Evolutionary conservation across 495 filamentous ascomycete genomes (phyloP), one percentile per base, ranked within the genome.

Genomic region (Podospora comata): DNA sequence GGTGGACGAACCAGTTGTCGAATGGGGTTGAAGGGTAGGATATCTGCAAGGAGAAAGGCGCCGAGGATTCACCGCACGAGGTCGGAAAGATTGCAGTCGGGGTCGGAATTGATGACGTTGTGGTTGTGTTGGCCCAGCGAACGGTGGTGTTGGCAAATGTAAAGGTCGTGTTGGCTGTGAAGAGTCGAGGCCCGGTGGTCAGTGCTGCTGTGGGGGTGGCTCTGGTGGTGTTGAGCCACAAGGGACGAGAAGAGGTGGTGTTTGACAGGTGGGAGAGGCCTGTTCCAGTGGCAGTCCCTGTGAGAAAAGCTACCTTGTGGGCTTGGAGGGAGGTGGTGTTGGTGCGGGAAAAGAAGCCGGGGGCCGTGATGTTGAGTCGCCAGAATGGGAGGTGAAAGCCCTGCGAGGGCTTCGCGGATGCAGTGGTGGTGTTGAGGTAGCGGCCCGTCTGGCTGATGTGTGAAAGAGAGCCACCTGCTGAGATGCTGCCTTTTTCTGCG

Each of bases 221-320:
- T 58, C 5, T 26, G 55, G 55, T 58, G 55, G 55, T 58, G 55
- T 58, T 58, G n/a, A 58, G 23, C 55, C 55, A 58, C n/a, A 58
- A 18, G n/a, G 55, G 55, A 11, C 55, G 55, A 13, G 55, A 58
- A n/a, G 55, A 58, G 18, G 55, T 58, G 55, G 5, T 58, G 19
- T 58, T 58, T 13, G 11, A 26, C 3, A 20, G 39, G 2, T 48
- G 39, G 39, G 39, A 48, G 39, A 48, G 39, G 3, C 39, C 39
- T 11, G 39, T 58, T 19, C 55, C 55, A 18, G 55, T 58, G 5
- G n/a, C 55, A 4, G 55, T 58, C 1, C 55, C 55, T 7, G 55
- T 58, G 55, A 58, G 7, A 18, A 58, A 19, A n/a, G 55, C n/a
- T 9, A 58, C 23, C n/a, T 26, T 58, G 55, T 58, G 55, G 55